Evolutionary conservation across 352 stramenopile genomes (phyloP), one percentile per base, ranked within the genome.

Genomic region (Globisporangium uncinulatum): DNA sequence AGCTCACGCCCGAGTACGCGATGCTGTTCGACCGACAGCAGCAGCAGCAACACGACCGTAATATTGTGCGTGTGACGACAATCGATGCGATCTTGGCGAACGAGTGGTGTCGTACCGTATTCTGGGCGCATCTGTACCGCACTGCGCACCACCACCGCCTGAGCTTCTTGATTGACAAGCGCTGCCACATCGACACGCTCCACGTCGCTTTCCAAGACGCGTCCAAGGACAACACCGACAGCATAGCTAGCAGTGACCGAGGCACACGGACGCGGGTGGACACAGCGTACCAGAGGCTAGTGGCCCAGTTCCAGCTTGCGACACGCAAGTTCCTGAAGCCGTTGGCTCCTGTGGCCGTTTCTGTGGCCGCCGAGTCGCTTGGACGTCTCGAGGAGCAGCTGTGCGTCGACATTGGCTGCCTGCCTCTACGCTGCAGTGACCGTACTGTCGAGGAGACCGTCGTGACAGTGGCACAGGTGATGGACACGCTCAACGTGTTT

Each of bases 111-210:
- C 87, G 71, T 52, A 85, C 69, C 1, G 83, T 93, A 6, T 83
- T 93, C 19, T 93, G 79, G 80, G 70, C 76, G 5, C 75, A 78
- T 44, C 56, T 91, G 20, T 93, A 85, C 59, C 80, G 76, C 24
- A 70, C 70, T 36, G 54, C 57, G 11, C 73, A 85, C 31, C 74
- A 86, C 39, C 64, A 86, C 14, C 70, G 68, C 7, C 45, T 89
- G 5, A 85, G 76, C 24, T 86, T 87, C 52, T 63, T 89, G 49
- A 76, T 85, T 47, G 78, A 83, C 9, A 68, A 73, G 31, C 70
- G 64, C 10, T 82, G 81, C 61, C 74, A 73, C 19, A 63, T 87
- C 14, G 73, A 69, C 13, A 73, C 61, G 51, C 46, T 85, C n/a
- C 66, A 69, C 5, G 32, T 13, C 0, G 53, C 51, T 0, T 63